Conservation (phyloP, 78 protist species). For the Salpingoeca rosetta region DNA sequence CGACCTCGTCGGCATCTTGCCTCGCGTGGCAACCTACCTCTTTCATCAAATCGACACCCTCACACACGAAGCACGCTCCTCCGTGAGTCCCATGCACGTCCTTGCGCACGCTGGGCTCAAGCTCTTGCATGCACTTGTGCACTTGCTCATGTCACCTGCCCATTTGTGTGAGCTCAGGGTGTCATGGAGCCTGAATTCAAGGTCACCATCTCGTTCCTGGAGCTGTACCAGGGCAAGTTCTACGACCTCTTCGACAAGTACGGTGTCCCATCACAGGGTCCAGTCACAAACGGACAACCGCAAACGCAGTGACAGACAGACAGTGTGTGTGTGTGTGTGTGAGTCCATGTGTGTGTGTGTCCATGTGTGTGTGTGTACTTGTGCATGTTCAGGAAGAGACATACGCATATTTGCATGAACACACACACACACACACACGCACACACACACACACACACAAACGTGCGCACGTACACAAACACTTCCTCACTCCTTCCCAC, state of each 20-base stretch:
- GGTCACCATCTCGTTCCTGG: conserved; percentile 29
- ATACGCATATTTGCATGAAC: no score
- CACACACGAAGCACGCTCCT: neutral
- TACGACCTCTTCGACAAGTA: conserved; percentile 5
- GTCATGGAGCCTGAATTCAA: neutral
- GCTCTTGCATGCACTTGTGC: no score
- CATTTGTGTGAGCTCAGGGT: neutral
- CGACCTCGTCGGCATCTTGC: conserved; percentile 30
- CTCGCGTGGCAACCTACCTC: conserved; percentile 21
- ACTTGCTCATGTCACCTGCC: neutral
- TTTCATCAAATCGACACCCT: neutral
- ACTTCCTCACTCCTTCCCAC: no score
- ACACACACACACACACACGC: no score
- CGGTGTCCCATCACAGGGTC: neutral
- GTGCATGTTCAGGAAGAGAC: no score
- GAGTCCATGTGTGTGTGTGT: no score
- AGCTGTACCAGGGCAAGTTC: conserved; percentile 42
- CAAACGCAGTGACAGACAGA: no score
- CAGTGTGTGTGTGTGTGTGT: no score
- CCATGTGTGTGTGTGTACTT: no score
- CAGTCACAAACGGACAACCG: no score
- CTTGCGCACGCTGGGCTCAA: neutral
- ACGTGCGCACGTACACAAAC: no score
- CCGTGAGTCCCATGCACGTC: neutral
- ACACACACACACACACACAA: no score